Evolutionary conservation across 208 protist species (phyloP).

Genomic region (Endotrypanum monterogeii): DNA sequence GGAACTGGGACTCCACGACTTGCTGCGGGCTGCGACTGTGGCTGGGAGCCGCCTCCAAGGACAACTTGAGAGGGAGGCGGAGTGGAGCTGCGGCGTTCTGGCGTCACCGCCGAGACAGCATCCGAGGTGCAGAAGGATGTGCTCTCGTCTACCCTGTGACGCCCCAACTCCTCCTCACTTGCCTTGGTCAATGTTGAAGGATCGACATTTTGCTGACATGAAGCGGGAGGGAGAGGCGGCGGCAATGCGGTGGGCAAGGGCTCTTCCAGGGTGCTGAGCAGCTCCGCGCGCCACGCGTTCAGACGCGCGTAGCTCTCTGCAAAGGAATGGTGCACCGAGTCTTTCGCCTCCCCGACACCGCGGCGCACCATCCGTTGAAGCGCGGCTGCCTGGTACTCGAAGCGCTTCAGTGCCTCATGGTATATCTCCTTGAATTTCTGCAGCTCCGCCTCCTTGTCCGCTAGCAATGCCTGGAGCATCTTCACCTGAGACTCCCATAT

Average conservation of each 20-base stretch:
- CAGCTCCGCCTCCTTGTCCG: conserved; percentile 78
- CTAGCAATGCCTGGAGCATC: conserved; percentile 60
- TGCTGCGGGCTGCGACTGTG: neutral
- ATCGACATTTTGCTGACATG: neutral
- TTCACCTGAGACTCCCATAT: conserved; percentile 78
- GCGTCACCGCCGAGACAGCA: neutral
- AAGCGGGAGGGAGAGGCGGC: neutral
- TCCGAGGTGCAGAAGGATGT: neutral
- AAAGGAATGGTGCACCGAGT: conserved; percentile 35
- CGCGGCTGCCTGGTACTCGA: conserved; percentile 59
- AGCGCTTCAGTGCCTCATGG: conserved; percentile 71
- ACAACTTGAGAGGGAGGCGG: conserved; percentile 3
- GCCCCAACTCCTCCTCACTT: neutral
- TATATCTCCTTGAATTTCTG: conserved; percentile 69
- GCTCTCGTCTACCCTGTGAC: neutral
- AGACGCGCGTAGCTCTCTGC: conserved; percentile 41
- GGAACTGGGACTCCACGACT: neutral
- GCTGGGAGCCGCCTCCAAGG: neutral
- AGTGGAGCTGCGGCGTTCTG: conserved; percentile 11
- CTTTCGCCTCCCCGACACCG: conserved; percentile 45
- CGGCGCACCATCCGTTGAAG: conserved; percentile 68
- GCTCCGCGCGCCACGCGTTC: conserved; percentile 46
- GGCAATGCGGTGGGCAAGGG: conserved; percentile 17
- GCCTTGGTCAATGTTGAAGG: neutral
- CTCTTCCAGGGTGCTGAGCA: conserved; percentile 36